A percentile compares a stretch with the other conserved stretches of the same genome.
Conservation (phyloP, 2,329 filamentous ascomycete genomes). For the Byssochlamys sp. region DNA sequence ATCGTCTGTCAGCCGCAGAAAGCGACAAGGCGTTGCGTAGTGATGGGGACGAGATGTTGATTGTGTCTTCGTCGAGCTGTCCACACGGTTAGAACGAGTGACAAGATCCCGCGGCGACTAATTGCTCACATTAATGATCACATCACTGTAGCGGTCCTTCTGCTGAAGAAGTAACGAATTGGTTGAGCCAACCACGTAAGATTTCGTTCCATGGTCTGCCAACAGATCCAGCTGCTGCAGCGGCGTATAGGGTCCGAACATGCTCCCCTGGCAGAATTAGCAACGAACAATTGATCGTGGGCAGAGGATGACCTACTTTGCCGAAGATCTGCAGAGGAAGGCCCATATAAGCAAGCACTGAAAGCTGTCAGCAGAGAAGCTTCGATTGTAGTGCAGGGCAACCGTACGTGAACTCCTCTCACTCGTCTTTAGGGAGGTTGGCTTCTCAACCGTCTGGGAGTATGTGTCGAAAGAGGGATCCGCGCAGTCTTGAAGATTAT, state of each 20-base stretch:
- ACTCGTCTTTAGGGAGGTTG: conserved; percentile 80
- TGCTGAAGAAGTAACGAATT: conserved; percentile 90
- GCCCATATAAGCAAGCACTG: conserved; percentile 84
- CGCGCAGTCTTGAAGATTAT: conserved; percentile 86
- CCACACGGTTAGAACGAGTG: not conserved
- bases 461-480: conserved; percentile 85
- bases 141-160: conserved; percentile 89
- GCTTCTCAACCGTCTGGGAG: conserved; percentile 62
- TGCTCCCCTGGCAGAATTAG: conserved; percentile 58
- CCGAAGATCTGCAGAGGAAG: conserved; percentile 90
- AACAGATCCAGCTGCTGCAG: conserved; percentile 90
- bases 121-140: conserved; percentile 69
- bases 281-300: conserved; percentile 56
- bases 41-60: conserved; percentile 73
- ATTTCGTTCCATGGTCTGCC: conserved; percentile 88
- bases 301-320: conserved; percentile 47
- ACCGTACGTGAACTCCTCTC: conserved; percentile 65
- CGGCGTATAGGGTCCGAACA: conserved; percentile 94
- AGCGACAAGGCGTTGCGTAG: conserved; percentile 66
- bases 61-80: conserved; percentile 70
- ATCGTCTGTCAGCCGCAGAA: conserved; percentile 78
- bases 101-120: not conserved
- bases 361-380: conserved; percentile 12
- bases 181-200: conserved; percentile 92
- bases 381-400: not conserved